Evolutionary conservation across 352 stramenopile species (phyloP).

Genomic region (Phytophthora constricta): DNA sequence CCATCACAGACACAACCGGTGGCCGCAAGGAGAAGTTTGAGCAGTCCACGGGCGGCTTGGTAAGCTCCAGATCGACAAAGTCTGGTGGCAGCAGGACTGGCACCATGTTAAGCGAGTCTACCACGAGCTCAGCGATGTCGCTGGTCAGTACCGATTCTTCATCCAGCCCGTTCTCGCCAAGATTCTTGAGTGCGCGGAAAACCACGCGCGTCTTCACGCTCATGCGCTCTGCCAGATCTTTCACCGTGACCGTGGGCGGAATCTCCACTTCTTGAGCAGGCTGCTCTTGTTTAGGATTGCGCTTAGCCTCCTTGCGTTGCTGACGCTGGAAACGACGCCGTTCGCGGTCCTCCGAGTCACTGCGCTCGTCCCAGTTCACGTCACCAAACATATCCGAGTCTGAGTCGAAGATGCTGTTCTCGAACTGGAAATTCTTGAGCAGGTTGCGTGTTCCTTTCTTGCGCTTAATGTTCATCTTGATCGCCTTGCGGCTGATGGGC

Average conservation of each 20-base stretch:
- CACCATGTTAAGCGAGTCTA: conserved; percentile 89
- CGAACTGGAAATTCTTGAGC: conserved; percentile 86
- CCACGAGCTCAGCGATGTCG: conserved; percentile 81
- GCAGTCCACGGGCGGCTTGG: conserved; percentile 63
- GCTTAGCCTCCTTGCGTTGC: conserved; percentile 61
- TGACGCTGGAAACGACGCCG: conserved; percentile 67
- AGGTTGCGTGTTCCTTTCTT: conserved; percentile 77
- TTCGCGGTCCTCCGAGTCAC: conserved; percentile 59
- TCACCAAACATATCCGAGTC: conserved; percentile 75
- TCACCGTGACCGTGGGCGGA: conserved; percentile 69
- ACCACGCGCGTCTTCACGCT: conserved; percentile 76
- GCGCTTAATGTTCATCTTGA: conserved; percentile 73
- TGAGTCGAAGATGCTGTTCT: conserved; percentile 86
- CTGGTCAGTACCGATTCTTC: conserved; percentile 79
- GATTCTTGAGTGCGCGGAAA: conserved; percentile 63
- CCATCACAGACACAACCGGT: conserved; percentile 99
- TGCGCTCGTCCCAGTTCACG: conserved; percentile 73
- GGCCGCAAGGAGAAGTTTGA: conserved; percentile 70
- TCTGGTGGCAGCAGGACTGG: conserved; percentile 81
- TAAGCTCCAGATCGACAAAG: conserved; percentile 84
- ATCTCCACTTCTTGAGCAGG: conserved; percentile 83
- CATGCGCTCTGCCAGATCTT: conserved; percentile 85
- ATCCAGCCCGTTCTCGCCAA: conserved; percentile 71
- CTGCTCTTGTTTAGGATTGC: conserved; percentile 43
- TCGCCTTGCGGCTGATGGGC: conserved; percentile 45